Evolutionary conservation across 345 rosid genomes (phyloP), one percentile per base, ranked within the genome.

Genomic region (Eucalyptus pauciflora): DNA sequence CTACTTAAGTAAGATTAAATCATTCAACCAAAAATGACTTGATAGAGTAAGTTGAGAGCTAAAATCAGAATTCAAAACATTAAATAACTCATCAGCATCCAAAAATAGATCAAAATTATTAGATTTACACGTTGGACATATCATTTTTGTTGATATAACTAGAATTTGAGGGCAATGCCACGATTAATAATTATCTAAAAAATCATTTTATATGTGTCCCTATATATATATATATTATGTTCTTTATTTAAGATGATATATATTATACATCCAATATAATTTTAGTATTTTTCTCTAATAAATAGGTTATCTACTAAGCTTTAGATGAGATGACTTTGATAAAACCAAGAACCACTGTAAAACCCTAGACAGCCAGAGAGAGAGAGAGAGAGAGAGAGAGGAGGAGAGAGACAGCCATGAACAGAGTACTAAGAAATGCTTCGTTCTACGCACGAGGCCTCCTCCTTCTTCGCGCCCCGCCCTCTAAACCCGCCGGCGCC

Each of bases 401-500:
- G 3, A 6, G 4, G 79, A 16, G 24, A 69, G 45, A 71, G 27
- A 67, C 33, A 87, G 90, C 88, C 76, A 93, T 91, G 94, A 92
- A 89, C 85, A 89, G 94, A 91, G 89, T 88, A 83, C 87, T 94
- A 83, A 87, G 94, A 91, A 90, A 87, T 89, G 90, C 50, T 17
- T 88, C 90, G n/a, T 48, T 83, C 88, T 88, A 10, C 88, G 25
- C 92, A 67, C 91, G 92, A 37, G 25, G 27, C 88, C 88, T 62
- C 25, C 90, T 91, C 37, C 91, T 83, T 56, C 88, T 76, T 67
- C 88, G 20, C 10, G 85, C 92, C 27, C 58, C 90, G 87, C 67
- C 90, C 13, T 37, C 83, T 1, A 71, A 71, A 11, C 46, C 83
- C 46, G 85, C 89, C 51, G 51, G 50, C 14, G 58, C 58, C 37